phyloP scores from a whole-genome alignment of 2,329 filamentous ascomycete genomes.

The Emergomyces pasteurianus region DNA sequence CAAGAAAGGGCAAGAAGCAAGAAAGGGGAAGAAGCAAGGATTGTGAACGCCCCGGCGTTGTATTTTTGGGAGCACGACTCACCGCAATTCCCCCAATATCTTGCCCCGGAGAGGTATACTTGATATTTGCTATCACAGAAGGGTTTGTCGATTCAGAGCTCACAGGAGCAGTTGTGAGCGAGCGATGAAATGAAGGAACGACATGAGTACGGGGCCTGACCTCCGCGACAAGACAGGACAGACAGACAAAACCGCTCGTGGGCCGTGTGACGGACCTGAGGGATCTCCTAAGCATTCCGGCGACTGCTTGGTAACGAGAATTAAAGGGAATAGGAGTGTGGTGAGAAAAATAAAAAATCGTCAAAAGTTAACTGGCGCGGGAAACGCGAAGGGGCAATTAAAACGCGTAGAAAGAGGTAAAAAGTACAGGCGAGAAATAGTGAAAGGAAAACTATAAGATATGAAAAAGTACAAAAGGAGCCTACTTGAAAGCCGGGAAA shows the following conservation, averaged over 20 bases:
- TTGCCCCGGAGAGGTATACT: neutral
- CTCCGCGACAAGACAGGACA: conserved; percentile 21
- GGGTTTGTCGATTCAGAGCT: neutral
- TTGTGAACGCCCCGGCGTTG: too few species aligned
- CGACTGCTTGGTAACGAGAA: neutral
- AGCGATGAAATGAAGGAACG: conserved; percentile 19
- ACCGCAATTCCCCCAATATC: neutral
- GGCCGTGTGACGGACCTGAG: conserved; percentile 26
- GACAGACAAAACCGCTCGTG: conserved; percentile 24
- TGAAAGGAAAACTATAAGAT: conserved; percentile 6
- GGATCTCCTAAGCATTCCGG: conserved; percentile 26
- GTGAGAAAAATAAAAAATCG: neutral
- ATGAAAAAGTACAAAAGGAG: neutral
- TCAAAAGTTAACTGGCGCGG: neutral
- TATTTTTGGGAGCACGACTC: neutral
- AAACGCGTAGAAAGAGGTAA: neutral
- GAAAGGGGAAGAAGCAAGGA: too few species aligned
- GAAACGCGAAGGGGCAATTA: neutral
- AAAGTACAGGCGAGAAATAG: neutral
- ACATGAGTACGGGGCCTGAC: conserved; percentile 14
- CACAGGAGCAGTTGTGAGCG: conserved; percentile 6
- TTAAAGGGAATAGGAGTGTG: neutral
- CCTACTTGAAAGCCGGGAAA: neutral
- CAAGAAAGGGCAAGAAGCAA: too few species aligned
- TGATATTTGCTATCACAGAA: neutral